Percentiles rank a stretch among this genome's conserved stretches.
Evolutionary conservation across 139 green algal genomes (phyloP).

Genomic region (Coelastrella sp.): DNA sequence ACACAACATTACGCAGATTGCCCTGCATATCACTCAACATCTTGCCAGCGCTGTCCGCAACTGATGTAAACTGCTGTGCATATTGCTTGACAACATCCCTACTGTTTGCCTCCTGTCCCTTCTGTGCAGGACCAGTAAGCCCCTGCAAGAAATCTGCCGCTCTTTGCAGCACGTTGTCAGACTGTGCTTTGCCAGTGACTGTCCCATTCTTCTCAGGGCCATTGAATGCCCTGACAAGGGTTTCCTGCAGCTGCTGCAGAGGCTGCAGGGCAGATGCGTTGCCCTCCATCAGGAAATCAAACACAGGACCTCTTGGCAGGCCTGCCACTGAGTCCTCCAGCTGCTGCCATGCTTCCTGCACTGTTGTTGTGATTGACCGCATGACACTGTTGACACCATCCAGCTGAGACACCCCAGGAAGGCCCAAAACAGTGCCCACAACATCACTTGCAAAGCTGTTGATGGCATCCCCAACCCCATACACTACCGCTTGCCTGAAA

Average conservation of each 20-base stretch:
- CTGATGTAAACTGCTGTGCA: background rate
- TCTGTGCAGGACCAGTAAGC: background rate
- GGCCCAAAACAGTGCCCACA: background rate
- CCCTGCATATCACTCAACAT: background rate
- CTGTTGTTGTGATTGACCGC: background rate
- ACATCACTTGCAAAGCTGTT: background rate
- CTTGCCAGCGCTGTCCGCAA: conserved; percentile 2
- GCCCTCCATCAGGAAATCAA: background rate
- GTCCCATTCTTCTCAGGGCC: background rate
- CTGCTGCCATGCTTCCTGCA: background rate
- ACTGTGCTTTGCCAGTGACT: background rate
- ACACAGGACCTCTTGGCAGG: conserved; percentile 22
- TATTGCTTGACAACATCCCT: background rate
- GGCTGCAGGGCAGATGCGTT: background rate
- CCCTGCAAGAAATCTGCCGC: background rate
- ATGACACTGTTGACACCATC: conserved; percentile 3
- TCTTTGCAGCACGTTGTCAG: background rate
- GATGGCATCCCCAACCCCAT: background rate
- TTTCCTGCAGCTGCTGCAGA: conserved; percentile 27
- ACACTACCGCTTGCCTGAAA: background rate
- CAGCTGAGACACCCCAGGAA: background rate
- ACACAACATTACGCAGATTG: background rate
- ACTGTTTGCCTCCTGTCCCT: background rate
- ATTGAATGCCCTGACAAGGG: background rate
- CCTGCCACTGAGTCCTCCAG: background rate